Evolutionary conservation across 2,329 filamentous ascomycete species (phyloP).

Genomic region (Hypoxylon sp.): DNA sequence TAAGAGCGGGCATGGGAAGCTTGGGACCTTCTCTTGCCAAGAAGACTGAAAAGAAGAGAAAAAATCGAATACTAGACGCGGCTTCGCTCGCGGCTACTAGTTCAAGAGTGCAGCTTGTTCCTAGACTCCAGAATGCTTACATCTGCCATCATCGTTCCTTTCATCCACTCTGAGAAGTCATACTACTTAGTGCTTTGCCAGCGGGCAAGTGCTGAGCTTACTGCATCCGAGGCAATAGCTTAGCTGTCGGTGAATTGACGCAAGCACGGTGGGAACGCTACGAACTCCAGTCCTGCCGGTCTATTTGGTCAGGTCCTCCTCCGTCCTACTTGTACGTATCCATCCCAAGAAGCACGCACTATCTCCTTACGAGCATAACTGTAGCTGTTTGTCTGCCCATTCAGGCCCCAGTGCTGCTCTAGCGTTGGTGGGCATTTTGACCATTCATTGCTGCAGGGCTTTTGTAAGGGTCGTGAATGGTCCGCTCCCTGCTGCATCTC

Average conservation of each 20-base stretch:
- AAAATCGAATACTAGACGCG: constrained; percentile 44
- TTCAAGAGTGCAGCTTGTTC: constrained; percentile 32
- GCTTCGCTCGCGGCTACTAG: constrained; percentile 38
- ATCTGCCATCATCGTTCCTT: constrained; percentile 39
- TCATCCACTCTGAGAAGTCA: constrained; percentile 36
- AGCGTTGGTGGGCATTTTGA: constrained; percentile 54
- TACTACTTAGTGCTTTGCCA: constrained; percentile 38
- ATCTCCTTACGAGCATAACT: constrained; percentile 46
- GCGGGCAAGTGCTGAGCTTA: constrained; percentile 45
- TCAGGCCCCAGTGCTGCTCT: constrained; percentile 53
- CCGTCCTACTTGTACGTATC: constrained; percentile 42
- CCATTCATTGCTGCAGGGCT: constrained; percentile 59
- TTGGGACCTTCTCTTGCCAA: constrained; percentile 44
- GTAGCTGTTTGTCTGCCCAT: constrained; percentile 56
- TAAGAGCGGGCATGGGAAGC: constrained; percentile 52
- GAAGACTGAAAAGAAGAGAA: constrained; percentile 43
- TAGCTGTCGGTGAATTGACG: constrained; percentile 46
- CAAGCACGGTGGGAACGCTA: constrained; percentile 41
- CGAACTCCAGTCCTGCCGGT: constrained; percentile 36
- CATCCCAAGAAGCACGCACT: constrained; percentile 41
- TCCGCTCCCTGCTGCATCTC: constrained; percentile 55
- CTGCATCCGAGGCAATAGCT: constrained; percentile 45
- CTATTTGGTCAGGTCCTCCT: constrained; percentile 34
- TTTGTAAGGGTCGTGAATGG: constrained; percentile 58
- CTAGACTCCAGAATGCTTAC: constrained; percentile 42